phyloP scores from a whole-genome alignment of 2,329 filamentous ascomycete genomes.

The Sclerotinia trifoliorum region DNA sequence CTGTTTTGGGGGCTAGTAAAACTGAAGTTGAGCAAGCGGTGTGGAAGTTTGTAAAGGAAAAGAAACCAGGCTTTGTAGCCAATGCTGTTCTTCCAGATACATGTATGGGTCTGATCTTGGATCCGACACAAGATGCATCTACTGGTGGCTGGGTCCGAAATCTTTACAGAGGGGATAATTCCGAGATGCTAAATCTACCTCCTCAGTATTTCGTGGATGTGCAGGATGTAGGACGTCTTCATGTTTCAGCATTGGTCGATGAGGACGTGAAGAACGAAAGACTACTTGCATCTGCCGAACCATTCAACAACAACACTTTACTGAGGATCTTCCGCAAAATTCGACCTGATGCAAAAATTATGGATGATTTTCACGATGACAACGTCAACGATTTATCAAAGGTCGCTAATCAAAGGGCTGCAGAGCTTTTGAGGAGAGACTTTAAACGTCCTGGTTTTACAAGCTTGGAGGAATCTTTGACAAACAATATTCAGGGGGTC shows the following conservation, averaged over 20 bases:
- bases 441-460: slow-evolving; percentile 22
- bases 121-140: slow-evolving; percentile 24
- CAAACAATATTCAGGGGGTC: slow-evolving; percentile 11
- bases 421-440: slow-evolving; percentile 28
- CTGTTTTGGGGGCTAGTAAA: slow-evolving; percentile 45
- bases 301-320: slow-evolving; percentile 26
- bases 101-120: slow-evolving; percentile 28
- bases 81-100: slow-evolving; percentile 35
- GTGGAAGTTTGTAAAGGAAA: slow-evolving; percentile 43
- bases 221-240: slow-evolving; percentile 37
- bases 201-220: slow-evolving; percentile 41
- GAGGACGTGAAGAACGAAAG: slow-evolving; percentile 35
- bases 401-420: slow-evolving; percentile 29
- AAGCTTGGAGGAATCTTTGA: slow-evolving; percentile 18
- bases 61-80: slow-evolving; percentile 36
- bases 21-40: slow-evolving; percentile 41
- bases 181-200: neutral
- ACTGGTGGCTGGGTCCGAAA: slow-evolving; percentile 30
- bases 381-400: slow-evolving; percentile 29
- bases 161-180: slow-evolving; percentile 32
- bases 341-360: slow-evolving; percentile 32
- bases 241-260: slow-evolving; percentile 38
- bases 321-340: slow-evolving; percentile 33
- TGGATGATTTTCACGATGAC: slow-evolving; percentile 30
- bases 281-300: slow-evolving; percentile 35